A percentile compares a stretch with the other conserved stretches of the same genome.
Evolutionary conservation across 1,284 basidiomycete species (phyloP).

Genomic region (Microbotryum violaceum): DNA sequence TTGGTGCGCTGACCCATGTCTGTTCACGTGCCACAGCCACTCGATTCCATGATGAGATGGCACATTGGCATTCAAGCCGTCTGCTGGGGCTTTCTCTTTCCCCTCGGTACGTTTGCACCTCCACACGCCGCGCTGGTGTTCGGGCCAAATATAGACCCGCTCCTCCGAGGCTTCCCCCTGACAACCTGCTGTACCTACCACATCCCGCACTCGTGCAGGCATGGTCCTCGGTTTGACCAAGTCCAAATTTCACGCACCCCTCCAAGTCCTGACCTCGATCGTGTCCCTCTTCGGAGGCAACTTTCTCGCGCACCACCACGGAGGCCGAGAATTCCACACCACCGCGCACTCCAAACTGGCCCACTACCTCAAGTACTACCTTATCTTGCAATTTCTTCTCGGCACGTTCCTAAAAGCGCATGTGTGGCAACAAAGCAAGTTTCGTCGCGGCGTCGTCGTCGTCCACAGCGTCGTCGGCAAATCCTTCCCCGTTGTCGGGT

Average conservation of each 20-base stretch:
- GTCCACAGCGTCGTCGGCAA: conserved; percentile 77
- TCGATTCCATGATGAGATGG: conserved; percentile 24
- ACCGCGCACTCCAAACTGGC: conserved; percentile 32
- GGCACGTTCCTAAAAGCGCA: conserved; percentile 92
- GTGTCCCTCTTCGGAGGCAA: conserved; percentile 25
- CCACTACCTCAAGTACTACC: conserved; percentile 28
- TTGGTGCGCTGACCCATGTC: not conserved
- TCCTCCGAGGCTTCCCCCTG: not conserved
- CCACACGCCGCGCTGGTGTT: not conserved
- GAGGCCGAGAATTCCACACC: conserved; percentile 30
- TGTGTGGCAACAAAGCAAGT: conserved; percentile 61
- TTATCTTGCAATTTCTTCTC: conserved; percentile 53
- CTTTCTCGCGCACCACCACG: conserved; percentile 31
- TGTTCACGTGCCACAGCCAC: not conserved
- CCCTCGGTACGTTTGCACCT: conserved; percentile 9
- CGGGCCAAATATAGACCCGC: too few relatives aligned
- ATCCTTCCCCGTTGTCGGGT: conserved; percentile 76
- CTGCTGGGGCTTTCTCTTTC: conserved; percentile 33
- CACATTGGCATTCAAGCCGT: conserved; percentile 31
- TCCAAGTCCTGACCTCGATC: conserved; percentile 24
- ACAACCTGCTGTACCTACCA: not conserved
- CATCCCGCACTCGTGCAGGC: conserved; percentile 9
- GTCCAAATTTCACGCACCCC: conserved; percentile 30
- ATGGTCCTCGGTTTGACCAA: conserved; percentile 34
- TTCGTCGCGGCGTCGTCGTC: conserved; percentile 65